Evolutionary conservation across 2,329 filamentous ascomycete genomes (phyloP).

Genomic region (Herpomyces periplanetae): DNA sequence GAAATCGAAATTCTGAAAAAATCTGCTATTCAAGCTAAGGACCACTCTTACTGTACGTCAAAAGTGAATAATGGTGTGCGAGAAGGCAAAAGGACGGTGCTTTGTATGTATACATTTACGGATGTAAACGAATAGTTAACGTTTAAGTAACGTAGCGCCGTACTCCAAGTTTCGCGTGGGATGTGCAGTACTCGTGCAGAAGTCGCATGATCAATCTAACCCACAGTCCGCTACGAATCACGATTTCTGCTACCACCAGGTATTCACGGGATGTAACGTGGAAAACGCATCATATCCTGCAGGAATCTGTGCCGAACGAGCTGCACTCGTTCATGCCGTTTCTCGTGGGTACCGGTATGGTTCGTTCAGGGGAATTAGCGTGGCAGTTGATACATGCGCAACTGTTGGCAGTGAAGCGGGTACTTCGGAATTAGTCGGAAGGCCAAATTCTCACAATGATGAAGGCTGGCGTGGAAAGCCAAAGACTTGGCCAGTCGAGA

Average conservation of each 20-base stretch:
- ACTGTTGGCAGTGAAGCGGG: conserved; percentile 61
- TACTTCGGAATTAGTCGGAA: conserved; percentile 15
- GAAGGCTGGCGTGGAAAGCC: conserved; percentile 1
- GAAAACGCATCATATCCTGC: conserved; percentile 82
- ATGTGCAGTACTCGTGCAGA: conserved; percentile 24
- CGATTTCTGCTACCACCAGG: no score
- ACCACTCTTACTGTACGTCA: no score
- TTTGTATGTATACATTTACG: no score
- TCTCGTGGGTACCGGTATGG: conserved; percentile 13
- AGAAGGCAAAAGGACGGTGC: no score
- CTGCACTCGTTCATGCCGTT: conserved; percentile 48
- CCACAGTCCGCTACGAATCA: conserved; percentile 13
- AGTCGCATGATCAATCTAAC: conserved; percentile 4
- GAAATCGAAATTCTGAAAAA: no score
- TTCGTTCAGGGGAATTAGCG: conserved; percentile 6
- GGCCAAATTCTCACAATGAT: conserved; percentile 8
- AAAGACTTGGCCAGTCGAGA: neutral
- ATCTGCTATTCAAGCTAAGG: no score
- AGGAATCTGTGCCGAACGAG: conserved; percentile 72
- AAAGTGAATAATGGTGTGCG: no score
- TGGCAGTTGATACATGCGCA: conserved; percentile 16
- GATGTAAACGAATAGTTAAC: no score
- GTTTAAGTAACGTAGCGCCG: no score
- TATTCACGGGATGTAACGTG: conserved; percentile 47
- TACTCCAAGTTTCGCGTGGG: conserved; percentile 81